Percentiles rank a stretch among this genome's conserved stretches.
phyloP scores from a whole-genome alignment of 1,284 basidiomycete species.

The Singerocomus inundabilis region DNA sequence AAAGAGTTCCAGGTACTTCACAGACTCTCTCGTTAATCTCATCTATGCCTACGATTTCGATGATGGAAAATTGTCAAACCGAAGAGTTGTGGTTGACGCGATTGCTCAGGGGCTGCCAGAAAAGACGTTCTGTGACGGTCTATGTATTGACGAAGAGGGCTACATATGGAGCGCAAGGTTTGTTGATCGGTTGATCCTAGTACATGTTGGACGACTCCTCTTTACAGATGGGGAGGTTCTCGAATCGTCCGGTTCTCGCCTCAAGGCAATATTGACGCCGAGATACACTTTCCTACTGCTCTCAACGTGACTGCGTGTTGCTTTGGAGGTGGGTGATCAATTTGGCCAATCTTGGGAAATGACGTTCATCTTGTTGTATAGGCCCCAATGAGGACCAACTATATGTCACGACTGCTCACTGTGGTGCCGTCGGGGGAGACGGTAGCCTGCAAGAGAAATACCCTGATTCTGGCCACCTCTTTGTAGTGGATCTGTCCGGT shows the following conservation, averaged over 20 bases:
- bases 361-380: slow-evolving; percentile 22
- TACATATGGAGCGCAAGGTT: slow-evolving; percentile 68
- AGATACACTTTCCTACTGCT: slow-evolving; percentile 57
- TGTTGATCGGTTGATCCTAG: slow-evolving; percentile 17
- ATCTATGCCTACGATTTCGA: slow-evolving; percentile 69
- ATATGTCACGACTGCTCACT: slow-evolving; percentile 67
- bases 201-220: slow-evolving; percentile 1
- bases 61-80: slow-evolving; percentile 52
- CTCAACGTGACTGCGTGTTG: slow-evolving; percentile 64
- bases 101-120: slow-evolving; percentile 49
- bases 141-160: slow-evolving; percentile 65
- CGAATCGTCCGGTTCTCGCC: slow-evolving; percentile 53
- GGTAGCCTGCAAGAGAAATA: slow-evolving; percentile 47
- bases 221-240: slow-evolving; percentile 59
- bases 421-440: slow-evolving; percentile 54
- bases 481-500: slow-evolving; percentile 58
- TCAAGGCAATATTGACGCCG: slow-evolving; percentile 51
- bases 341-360: background rate
- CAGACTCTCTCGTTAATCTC: slow-evolving; percentile 59
- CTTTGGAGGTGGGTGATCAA: slow-evolving; percentile 52
- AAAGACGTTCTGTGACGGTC: slow-evolving; percentile 57
- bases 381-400: slow-evolving; percentile 61
- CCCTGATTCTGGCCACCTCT: slow-evolving; percentile 65
- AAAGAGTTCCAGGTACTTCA: slow-evolving; percentile 53
- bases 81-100: slow-evolving; percentile 56